Conservation (phyloP, 2,329 filamentous ascomycete species). For the Calycina herbarum region DNA sequence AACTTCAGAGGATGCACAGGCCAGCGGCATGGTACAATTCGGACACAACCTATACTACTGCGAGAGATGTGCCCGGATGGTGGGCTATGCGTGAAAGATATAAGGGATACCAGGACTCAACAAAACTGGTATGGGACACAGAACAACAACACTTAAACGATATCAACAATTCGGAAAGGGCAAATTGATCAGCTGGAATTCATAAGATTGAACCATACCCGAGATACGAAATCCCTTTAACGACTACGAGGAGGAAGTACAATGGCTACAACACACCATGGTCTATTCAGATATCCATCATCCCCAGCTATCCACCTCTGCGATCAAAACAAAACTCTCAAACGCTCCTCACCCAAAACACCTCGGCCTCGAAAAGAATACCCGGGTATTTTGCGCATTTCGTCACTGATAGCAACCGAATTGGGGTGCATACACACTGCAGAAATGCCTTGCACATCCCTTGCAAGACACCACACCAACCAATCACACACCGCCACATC, state of each 20-base stretch:
- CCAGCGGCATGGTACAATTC: conserved; percentile 64
- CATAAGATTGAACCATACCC: not conserved
- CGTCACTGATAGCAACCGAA: not conserved
- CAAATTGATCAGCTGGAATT: not conserved
- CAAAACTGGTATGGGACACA: conserved; percentile 12
- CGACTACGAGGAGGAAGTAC: not conserved
- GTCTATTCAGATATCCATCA: not conserved
- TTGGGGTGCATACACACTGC: not conserved
- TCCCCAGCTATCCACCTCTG: not conserved
- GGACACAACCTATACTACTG: conserved; percentile 68
- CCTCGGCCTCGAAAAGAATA: not conserved
- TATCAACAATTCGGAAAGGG: not conserved
- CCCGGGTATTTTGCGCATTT: not conserved
- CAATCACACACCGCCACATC: conserved; percentile 2
- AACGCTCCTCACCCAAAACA: not conserved
- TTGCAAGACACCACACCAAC: not conserved
- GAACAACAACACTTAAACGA: conserved; percentile 5
- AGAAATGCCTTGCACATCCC: not conserved
- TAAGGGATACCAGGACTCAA: conserved; percentile 1
- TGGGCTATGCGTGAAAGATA: conserved; percentile 58
- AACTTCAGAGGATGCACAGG: conserved; percentile 54
- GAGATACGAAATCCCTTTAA: not conserved
- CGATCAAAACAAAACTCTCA: not conserved
- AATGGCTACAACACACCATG: not conserved
- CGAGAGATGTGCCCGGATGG: conserved; percentile 61